Conservation (phyloP, 306 rosid genomes). For the cucumber (Cucumis sativus) region DNA sequence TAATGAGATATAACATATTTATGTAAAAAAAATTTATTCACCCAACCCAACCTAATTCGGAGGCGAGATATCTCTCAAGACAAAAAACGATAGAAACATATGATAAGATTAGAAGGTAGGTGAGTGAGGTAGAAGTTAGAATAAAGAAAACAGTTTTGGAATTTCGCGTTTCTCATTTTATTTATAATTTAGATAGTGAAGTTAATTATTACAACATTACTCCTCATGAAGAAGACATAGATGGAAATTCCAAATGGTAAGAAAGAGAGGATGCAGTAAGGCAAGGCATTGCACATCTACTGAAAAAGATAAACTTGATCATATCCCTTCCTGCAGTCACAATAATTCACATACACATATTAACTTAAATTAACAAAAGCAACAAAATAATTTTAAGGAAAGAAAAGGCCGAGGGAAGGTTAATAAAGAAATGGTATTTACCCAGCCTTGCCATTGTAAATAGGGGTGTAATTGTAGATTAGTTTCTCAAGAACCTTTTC, state of each 20-base stretch:
- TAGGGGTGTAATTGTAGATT: constrained; percentile 70
- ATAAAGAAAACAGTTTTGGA: no score
- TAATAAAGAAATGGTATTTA: constrained; percentile 15
- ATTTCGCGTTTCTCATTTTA: background rate
- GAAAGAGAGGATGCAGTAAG: no score
- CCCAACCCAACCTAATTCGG: no score
- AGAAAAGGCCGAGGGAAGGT: background rate
- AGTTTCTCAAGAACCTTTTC: constrained; percentile 47
- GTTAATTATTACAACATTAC: background rate
- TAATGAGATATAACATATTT: no score
- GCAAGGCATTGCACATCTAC: background rate
- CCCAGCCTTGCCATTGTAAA: constrained; percentile 72
- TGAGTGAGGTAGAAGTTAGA: no score
- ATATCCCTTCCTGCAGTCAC: constrained; percentile 63
- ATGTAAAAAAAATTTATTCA: no score
- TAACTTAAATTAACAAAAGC: background rate
- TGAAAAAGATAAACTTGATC: constrained; percentile 75
- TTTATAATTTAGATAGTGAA: background rate
- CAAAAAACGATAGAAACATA: background rate
- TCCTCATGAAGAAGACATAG: background rate
- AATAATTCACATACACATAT: background rate
- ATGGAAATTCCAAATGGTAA: background rate
- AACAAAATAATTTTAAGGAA: no score
- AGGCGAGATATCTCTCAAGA: no score
- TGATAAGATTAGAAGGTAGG: background rate